Evolutionary conservation across 768 basidiomycete species (phyloP), one percentile per base, ranked within the genome.

Genomic region (Boletus rufocinnamomeus): DNA sequence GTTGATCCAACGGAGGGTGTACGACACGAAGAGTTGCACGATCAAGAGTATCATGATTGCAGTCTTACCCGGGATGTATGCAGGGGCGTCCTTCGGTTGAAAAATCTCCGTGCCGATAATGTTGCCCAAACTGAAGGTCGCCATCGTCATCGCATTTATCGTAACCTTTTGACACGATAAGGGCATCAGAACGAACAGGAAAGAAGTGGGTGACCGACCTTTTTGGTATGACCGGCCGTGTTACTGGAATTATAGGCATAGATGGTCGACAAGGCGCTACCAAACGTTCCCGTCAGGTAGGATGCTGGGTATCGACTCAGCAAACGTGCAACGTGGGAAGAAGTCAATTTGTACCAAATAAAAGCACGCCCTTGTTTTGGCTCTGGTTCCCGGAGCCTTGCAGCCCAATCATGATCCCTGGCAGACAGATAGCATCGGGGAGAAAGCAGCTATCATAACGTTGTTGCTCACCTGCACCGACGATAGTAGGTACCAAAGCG

Each of bases 201-300:
- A 54, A 53, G 6, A 28, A n/a, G 10, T 16, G 2, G 11, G 16
- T 23, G 38, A 40, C 35, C 7, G 45, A 74, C 76, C 75, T 87
- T 88, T 76, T 88, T 87, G 7, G 85, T 87, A 52, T 85, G 82
- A 0, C 84, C 84, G 35, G 80, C 80, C 0, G 82, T 86, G 67
- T 88, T 86, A 53, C 81, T 81, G 8, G 85, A 83, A 52, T 86
- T 85, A 62, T 84, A 87, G 0, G 86, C 84, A 56, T 87, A 87
- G 13, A 87, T 76, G 0, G 81, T 78, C 0, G 85, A 81, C 11
- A 88, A 69, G 0, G 83, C 81, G 51, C 82, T 83, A 6, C 84
- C 84, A 54, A 84, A 88, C 3, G 82, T 82, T n/a, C 78, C 76
- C 30, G 79, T 73, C 32, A 84, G 68, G 56, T 84, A 84, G 11